Evolutionary conservation across 2,329 filamentous ascomycete species (phyloP).

Genomic region (Calonectria montana): DNA sequence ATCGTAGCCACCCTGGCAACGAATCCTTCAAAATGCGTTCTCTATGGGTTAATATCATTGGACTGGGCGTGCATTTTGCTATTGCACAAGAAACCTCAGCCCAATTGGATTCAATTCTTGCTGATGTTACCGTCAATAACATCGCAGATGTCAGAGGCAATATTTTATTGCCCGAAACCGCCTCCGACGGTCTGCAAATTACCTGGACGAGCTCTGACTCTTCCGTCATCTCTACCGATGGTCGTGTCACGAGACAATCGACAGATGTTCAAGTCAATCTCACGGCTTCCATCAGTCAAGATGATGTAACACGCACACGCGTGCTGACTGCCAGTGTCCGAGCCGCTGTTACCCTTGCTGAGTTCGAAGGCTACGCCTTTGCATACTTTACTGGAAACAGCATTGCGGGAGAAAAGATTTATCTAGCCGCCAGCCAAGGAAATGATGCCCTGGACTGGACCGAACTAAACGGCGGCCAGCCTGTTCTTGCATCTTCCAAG

Average conservation of each 20-base stretch:
- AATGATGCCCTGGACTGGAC: constrained; percentile 64
- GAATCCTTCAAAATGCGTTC: constrained; percentile 16
- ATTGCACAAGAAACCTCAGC: not conserved
- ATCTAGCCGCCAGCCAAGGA: constrained; percentile 61
- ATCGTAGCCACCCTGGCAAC: not conserved
- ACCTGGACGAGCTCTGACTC: constrained; percentile 50
- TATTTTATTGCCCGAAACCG: constrained; percentile 46
- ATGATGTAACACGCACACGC: constrained; percentile 41
- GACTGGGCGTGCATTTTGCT: constrained; percentile 1
- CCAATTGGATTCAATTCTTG: constrained; percentile 19
- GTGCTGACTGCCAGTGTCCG: constrained; percentile 49
- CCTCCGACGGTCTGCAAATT: constrained; percentile 45
- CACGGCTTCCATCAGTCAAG: constrained; percentile 46
- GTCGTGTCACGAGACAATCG: constrained; percentile 49
- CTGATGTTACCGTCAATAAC: constrained; percentile 44
- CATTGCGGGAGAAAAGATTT: constrained; percentile 62
- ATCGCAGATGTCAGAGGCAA: constrained; percentile 53
- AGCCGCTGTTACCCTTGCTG: constrained; percentile 45
- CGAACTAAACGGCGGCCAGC: constrained; percentile 60
- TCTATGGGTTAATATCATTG: constrained; percentile 7
- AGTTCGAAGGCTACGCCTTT: constrained; percentile 61
- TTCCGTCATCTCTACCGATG: constrained; percentile 48
- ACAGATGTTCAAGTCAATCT: constrained; percentile 45
- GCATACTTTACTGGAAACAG: constrained; percentile 62
- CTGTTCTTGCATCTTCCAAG: constrained; percentile 56